phyloP scores from a whole-genome alignment of 2,329 filamentous ascomycete species.

The Alternaria ethzedia region DNA sequence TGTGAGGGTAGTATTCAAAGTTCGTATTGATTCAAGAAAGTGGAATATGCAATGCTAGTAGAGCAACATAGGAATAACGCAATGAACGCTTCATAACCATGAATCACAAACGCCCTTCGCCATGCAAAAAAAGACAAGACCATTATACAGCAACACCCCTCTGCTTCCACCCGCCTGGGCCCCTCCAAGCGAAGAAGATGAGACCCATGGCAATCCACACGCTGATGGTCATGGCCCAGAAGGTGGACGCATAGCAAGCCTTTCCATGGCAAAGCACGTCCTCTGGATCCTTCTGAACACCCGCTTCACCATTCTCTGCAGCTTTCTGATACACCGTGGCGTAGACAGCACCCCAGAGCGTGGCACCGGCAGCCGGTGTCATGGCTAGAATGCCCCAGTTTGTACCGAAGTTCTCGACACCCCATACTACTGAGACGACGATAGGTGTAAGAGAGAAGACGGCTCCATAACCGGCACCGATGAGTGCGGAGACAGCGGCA shows the following conservation, averaged over 20 bases:
- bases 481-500: constrained; percentile 81
- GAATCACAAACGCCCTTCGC: constrained; percentile 4
- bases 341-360: constrained; percentile 91
- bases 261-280: constrained; percentile 78
- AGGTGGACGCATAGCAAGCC: constrained; percentile 79
- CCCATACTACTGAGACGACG: constrained; percentile 96
- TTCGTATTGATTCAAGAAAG: not conserved
- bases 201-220: constrained; percentile 78
- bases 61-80: not conserved
- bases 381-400: constrained; percentile 97
- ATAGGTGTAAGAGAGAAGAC: constrained; percentile 89
- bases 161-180: constrained; percentile 74
- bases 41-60: not conserved
- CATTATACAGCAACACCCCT: constrained; percentile 73
- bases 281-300: constrained; percentile 41
- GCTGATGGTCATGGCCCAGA: constrained; percentile 84
- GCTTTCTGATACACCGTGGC: constrained; percentile 77
- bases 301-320: constrained; percentile 53
- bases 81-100: constrained; percentile 1
- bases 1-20: not conserved
- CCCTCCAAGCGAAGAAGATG: constrained; percentile 83
- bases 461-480: constrained; percentile 92
- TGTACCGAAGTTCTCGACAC: constrained; percentile 96
- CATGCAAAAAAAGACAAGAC: constrained; percentile 2
- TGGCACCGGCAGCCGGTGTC: constrained; percentile 85